Base-by-base conservation (phyloP, 306 rosid species). In the Lathyrus oleraceus region DNA sequence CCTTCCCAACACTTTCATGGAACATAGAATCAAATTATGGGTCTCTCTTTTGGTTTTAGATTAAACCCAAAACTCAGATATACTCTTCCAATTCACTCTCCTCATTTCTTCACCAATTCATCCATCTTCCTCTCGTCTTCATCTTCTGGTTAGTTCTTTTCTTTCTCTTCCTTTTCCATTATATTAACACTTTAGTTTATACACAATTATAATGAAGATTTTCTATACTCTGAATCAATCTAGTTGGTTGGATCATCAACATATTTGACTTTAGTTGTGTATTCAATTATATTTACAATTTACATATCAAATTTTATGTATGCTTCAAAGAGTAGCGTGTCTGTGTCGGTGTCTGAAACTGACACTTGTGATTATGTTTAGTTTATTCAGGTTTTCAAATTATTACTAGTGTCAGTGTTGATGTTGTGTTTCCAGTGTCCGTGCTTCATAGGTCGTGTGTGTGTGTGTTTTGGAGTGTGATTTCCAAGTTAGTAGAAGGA, bases 111-210 rank as follows among this genome's bases (percentile, higher is more conserved):
- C 75, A 9, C 75, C 36, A 61, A 7, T 56, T 82, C 94, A 14
- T 69, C 87, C 12, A n/a, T 83, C 82, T 75, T 56, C 67, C 56
- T 79, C 61, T 85, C 91, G 30, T 81, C 92, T 36, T 79, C 92
- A 27, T 40, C 87, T 76, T 81, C 84, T 19, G 89, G 98, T 93
- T 58, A 76, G 85, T 83, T 71, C 48, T 8, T 36, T 65, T 39
- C 27, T 27, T 27, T 25, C 11, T n/a, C 19, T 53, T 53, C 14
- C 3, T 61, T 61, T 17, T 16, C 2, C 16, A 16, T 32, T 16
- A 35, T 61, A 32, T 25, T 59, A 0, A 19, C 28, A 25, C 28
- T 25, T 19, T 51, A 19, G 20, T 51, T 51, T 27, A 0, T 4
- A 3, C 4, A 3, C 7, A 30, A 30, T 30, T 30, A 6, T 32